Evolutionary conservation across 2,329 filamentous ascomycete genomes (phyloP).

Genomic region (Ceratocystiopsis brevicomis): DNA sequence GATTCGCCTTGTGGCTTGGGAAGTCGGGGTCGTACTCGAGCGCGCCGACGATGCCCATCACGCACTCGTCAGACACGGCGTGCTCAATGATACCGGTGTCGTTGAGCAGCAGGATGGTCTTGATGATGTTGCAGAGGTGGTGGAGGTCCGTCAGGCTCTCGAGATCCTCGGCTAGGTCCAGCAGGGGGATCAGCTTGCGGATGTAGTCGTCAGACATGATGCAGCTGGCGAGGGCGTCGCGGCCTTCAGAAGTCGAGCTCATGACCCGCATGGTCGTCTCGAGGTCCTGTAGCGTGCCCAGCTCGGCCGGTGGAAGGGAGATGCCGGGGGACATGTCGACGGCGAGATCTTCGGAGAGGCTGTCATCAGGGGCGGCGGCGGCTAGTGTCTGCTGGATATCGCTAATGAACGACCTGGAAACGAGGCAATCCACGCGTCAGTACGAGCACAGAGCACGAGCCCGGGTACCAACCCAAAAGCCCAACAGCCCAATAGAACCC

Average conservation of each 20-base stretch:
- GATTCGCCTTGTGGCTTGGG: slow-evolving; percentile 91
- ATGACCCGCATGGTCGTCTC: slow-evolving; percentile 68
- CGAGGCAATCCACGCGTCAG: too few species aligned
- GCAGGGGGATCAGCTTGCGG: slow-evolving; percentile 63
- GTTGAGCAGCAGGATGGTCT: slow-evolving; percentile 83
- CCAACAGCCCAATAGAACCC: slow-evolving; percentile 10
- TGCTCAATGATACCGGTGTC: slow-evolving; percentile 90
- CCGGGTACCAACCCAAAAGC: too few species aligned
- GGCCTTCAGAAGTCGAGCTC: slow-evolving; percentile 52
- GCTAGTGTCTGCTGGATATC: slow-evolving; percentile 57
- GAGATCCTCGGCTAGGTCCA: slow-evolving; percentile 77
- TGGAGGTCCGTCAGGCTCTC: slow-evolving; percentile 77
- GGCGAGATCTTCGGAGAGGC: slow-evolving; percentile 65
- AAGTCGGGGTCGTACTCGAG: slow-evolving; percentile 98
- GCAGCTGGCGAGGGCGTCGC: slow-evolving; percentile 74
- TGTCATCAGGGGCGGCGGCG: slow-evolving; percentile 45
- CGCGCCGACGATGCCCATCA: slow-evolving; percentile 83
- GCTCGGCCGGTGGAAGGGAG: slow-evolving; percentile 56
- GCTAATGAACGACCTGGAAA: slow-evolving; percentile 72
- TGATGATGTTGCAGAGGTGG: slow-evolving; percentile 93
- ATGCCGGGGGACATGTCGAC: slow-evolving; percentile 56
- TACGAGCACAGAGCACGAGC: too few species aligned
- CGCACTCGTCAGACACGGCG: slow-evolving; percentile 73
- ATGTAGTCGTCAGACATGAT: slow-evolving; percentile 78
- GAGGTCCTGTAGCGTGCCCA: slow-evolving; percentile 70